These are phyloP conservation scores for Fusarium lyarnte DNA, from an alignment of 2,329 filamentous ascomycete species.

Conservation along the genomic window DNA sequence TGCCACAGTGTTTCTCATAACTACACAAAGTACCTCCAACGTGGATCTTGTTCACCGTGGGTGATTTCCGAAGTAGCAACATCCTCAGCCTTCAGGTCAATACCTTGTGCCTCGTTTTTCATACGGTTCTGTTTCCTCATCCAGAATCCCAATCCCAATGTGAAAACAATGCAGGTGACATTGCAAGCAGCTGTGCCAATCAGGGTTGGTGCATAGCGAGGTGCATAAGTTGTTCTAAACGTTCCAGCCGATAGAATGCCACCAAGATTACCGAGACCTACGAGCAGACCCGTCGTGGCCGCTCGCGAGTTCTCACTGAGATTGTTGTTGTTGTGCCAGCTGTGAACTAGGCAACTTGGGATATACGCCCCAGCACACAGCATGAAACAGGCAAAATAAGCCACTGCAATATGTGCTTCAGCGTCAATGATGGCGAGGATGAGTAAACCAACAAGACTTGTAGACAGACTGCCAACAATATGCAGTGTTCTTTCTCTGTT, in stretches of 20 bases:
- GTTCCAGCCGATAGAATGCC: slow-evolving; percentile 57
- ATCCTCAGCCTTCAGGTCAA: not conserved
- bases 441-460: not conserved
- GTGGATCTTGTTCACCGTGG: not conserved
- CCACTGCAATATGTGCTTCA: slow-evolving; percentile 46
- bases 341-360: slow-evolving; percentile 57
- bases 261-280: slow-evolving; percentile 59
- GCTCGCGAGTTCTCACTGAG: slow-evolving; percentile 58
- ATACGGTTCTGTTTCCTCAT: slow-evolving; percentile 1
- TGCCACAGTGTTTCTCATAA: accelerated
- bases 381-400: slow-evolving; percentile 62
- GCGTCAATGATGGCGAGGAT: not conserved
- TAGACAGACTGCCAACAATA: not conserved
- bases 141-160: slow-evolving; percentile 19
- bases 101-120: not conserved
- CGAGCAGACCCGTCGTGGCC: slow-evolving; percentile 58
- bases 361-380: slow-evolving; percentile 58
- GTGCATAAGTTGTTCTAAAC: slow-evolving; percentile 59
- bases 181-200: slow-evolving; percentile 52
- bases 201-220: slow-evolving; percentile 58
- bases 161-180: slow-evolving; percentile 32
- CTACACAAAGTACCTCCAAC: not conserved
- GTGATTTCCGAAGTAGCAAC: not conserved
- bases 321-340: slow-evolving; percentile 64
- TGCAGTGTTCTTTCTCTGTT: not conserved